Evolutionary conservation across 164 flowering plant species (phyloP), one percentile per base, ranked within the genome.

Genomic region (Sedum album): DNA sequence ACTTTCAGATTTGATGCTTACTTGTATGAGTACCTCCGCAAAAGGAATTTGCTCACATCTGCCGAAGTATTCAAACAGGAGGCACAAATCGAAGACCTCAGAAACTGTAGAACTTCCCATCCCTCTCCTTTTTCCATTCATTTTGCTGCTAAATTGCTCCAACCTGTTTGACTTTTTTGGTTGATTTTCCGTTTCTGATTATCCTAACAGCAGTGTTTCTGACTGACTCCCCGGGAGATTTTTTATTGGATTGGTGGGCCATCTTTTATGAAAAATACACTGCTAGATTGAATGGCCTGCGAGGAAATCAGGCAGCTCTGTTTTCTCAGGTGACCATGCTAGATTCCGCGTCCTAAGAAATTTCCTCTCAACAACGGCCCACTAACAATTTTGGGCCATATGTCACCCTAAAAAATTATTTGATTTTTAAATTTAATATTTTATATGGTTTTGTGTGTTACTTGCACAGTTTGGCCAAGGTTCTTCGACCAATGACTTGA

Each of bases 191-290:
- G 0, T 57, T 26, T 26, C 28, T 57, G 20, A 17, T 25, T 7
- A 49, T 49, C 55, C 55, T 31, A 55, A 23, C 25, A 23, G 53
- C 60, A 55, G 60, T 2, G 31, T 14, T 28, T 14, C 33, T 28
- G 26, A 28, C 33, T 28, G 62, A 57, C 33, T 57, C 62, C 13
- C 62, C 62, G 11, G 62, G 62, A 33, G 62, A 28, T 11, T 57
- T 57, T 57, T 57, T 57, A 33, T 57, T 57, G 5, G 62, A 57
- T 14, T 57, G 62, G 62, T 57, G 62, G 62, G 8, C 62, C 62
- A 57, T 57, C 62, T 57, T 57, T 57, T 57, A 57, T 57, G 62
- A 57, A 17, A 11, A 33, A 13, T 28, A 4, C 33, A 26, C 35
- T 57, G 35, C 35, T 26, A 57, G 33, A 23, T 13, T 21, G 14